These are phyloP conservation scores for Aspergillus novoparasiticus DNA, from an alignment of 2,329 filamentous ascomycete genomes.

Conservation along the genomic window DNA sequence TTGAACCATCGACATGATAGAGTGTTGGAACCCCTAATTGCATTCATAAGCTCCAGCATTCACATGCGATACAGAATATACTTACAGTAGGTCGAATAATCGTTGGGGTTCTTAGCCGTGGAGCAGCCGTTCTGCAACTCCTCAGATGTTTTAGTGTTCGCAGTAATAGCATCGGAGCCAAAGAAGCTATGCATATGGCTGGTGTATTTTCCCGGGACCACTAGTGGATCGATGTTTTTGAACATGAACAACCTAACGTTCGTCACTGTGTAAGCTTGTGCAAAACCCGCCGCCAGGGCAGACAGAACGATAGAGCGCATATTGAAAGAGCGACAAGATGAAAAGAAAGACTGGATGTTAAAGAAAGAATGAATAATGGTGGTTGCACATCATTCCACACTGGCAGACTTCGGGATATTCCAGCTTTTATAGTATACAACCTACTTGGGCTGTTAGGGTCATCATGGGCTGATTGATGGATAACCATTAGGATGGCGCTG, in stretches of 20 bases:
- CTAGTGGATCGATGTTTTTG: slow-evolving; percentile 20
- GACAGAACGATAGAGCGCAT: slow-evolving; percentile 8
- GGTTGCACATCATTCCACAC: background rate
- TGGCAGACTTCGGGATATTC: background rate
- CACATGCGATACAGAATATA: background rate
- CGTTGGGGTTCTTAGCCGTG: slow-evolving; percentile 18
- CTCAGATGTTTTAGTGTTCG: slow-evolving; percentile 16
- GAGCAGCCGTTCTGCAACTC: slow-evolving; percentile 19
- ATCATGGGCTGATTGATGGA: background rate
- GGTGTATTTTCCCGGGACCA: slow-evolving; percentile 18
- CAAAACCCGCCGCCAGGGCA: slow-evolving; percentile 15
- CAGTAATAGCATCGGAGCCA: slow-evolving; percentile 18
- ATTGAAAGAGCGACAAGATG: background rate
- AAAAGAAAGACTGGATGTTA: background rate
- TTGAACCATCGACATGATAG: slow-evolving; percentile 19
- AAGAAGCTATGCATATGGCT: slow-evolving; percentile 24
- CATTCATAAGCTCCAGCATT: background rate
- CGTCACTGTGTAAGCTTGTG: slow-evolving; percentile 20
- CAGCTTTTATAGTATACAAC: background rate
- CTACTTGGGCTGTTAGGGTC: background rate
- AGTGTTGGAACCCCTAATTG: slow-evolving; percentile 19
- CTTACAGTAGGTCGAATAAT: slow-evolving; percentile 20
- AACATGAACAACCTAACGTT: slow-evolving; percentile 17
- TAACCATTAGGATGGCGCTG: background rate
- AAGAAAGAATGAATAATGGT: background rate